Base-by-base conservation (phyloP, 2,329 filamentous ascomycete species). In the Alternaria novae-zelandiae region DNA sequence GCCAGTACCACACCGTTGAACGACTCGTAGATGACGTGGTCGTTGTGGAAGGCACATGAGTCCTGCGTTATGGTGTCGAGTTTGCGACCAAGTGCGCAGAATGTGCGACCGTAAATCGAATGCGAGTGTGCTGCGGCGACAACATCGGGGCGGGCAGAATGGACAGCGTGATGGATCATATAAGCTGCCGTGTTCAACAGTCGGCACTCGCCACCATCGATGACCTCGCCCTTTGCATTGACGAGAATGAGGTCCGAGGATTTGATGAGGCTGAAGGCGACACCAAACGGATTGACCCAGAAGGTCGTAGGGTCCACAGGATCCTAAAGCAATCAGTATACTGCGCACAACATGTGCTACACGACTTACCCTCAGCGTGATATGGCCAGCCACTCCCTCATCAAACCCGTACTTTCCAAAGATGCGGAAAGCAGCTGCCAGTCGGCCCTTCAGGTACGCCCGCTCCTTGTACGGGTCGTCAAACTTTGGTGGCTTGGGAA, bases 171-270 rank as follows among this genome's bases (percentile, higher is more conserved):
- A 72, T 89, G 87, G 58, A 89, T 89, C 74, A 87, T 85, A 69
- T 88, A 89, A 1, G 86, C 87, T 54, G 83, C 82, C 75, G 81
- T 54, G 74, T 81, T 79, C 53, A 81, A 69, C 21, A 79, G 63
- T 20, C 76, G 68, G 26, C 70, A 72, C 49, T 72, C 70, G 10
- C 89, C 89, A 4, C 89, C 89, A 11, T 87, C 89, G 30, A 92
- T 85, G 23, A 91, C 84, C 23, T 87, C 80, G 2, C 90, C 90
- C 0, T 84, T 75, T 54, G 87, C 83, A 69, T 90, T 83, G 2
- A 92, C 89, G 15, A 86, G 86, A 57, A 92, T 90, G n/a, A 92
- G 83, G 67, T 92, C 89, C 0, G 87, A 89, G 0, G 85, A 83
- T 60, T 87, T 89, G 46, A 91, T 86, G 57, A 88, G 80, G 6